These are phyloP conservation scores for Isatis lusitanica DNA, from an alignment of 441 rosid species.

Conservation along the genomic window DNA sequence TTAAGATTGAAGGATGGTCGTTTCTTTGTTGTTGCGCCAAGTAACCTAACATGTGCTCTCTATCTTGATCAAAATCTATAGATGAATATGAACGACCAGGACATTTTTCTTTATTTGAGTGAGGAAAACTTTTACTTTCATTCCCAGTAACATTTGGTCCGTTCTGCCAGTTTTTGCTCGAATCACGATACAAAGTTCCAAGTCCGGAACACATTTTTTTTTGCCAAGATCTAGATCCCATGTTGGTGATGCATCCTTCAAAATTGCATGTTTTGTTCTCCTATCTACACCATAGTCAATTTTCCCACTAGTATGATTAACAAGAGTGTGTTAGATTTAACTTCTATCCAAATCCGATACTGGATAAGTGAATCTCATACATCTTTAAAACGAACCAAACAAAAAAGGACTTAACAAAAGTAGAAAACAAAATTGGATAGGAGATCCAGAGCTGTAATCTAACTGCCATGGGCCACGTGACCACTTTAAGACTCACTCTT, in stretches of 20 bases:
- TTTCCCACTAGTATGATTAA: slow-evolving; percentile 12
- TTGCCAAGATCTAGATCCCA: slow-evolving; percentile 30
- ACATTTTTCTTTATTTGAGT: no score
- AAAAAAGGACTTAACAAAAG: neutral
- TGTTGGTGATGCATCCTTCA: slow-evolving; percentile 31
- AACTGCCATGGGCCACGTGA: slow-evolving; percentile 46
- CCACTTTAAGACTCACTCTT: neutral
- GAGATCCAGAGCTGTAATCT: slow-evolving; percentile 28
- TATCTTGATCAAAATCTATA: slow-evolving; percentile 32
- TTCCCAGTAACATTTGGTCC: slow-evolving; percentile 1
- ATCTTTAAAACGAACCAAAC: neutral
- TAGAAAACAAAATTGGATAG: neutral
- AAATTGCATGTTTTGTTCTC: slow-evolving; percentile 19
- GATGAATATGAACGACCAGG: slow-evolving; percentile 35
- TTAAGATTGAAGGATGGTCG: slow-evolving; percentile 18
- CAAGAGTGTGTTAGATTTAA: no score
- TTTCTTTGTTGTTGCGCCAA: slow-evolving; percentile 31
- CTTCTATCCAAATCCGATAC: no score
- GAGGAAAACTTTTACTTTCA: no score
- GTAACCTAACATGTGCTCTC: slow-evolving; percentile 32
- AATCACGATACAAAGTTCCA: slow-evolving; percentile 33
- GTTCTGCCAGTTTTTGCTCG: slow-evolving; percentile 23
- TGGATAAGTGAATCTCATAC: neutral
- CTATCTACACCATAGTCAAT: slow-evolving; percentile 25
- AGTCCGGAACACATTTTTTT: slow-evolving; percentile 27